Evolutionary conservation across 352 stramenopile genomes (phyloP).

Genomic region (Globisporangium uncinulatum): DNA sequence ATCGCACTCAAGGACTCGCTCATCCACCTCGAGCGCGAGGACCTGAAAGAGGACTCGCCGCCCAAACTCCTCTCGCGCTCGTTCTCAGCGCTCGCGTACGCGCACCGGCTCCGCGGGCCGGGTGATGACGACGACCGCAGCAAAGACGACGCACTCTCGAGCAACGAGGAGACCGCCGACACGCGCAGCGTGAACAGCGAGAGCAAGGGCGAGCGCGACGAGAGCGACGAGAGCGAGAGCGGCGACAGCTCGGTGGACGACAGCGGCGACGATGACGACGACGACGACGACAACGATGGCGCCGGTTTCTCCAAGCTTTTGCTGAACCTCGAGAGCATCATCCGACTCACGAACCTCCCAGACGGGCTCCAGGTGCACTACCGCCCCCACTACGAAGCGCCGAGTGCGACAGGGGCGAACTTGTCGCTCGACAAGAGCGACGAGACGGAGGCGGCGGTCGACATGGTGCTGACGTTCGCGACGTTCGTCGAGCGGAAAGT

Average conservation of each 20-base stretch:
- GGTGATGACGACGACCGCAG: slow-evolving; percentile 4
- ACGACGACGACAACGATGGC: slow-evolving; percentile 23
- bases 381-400: slow-evolving; percentile 63
- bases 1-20: slow-evolving; percentile 68
- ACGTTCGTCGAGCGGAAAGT: slow-evolving; percentile 57
- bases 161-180: slow-evolving; percentile 8
- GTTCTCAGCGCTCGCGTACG: slow-evolving; percentile 42
- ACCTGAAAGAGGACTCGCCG: slow-evolving; percentile 58
- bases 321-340: slow-evolving; percentile 81
- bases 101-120: slow-evolving; percentile 8
- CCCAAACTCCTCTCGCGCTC: slow-evolving; percentile 58
- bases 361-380: slow-evolving; percentile 81
- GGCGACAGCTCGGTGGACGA: slow-evolving; percentile 28
- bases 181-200: slow-evolving; percentile 11
- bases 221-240: slow-evolving; percentile 31
- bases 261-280: too few relatives aligned
- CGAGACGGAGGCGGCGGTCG: slow-evolving; percentile 30
- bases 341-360: slow-evolving; percentile 72
- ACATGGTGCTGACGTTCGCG: slow-evolving; percentile 65
- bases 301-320: slow-evolving; percentile 49
- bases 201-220: slow-evolving; percentile 7
- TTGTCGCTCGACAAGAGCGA: slow-evolving; percentile 17
- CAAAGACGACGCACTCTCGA: slow-evolving; percentile 7
- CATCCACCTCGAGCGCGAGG: slow-evolving; percentile 53
- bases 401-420: slow-evolving; percentile 17